Percentiles rank a stretch among this genome's conserved stretches.
phyloP scores from a whole-genome alignment of 805 yeast species.

The Myxozyma melibiosi region DNA sequence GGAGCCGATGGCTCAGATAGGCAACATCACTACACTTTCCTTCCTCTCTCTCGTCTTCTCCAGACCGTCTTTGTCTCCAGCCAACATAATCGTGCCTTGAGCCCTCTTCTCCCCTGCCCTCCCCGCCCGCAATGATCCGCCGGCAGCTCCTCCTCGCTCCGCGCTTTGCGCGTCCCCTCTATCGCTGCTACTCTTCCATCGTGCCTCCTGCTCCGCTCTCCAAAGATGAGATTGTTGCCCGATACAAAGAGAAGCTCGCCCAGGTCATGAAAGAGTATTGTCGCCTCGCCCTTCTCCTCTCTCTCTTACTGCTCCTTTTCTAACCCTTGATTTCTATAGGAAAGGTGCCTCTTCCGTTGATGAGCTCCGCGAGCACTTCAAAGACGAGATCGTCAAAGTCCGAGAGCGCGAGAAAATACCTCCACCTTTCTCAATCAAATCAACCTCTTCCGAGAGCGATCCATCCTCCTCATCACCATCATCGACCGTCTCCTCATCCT shows the following conservation, averaged over 20 bases:
- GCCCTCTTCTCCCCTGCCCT: too few relatives aligned
- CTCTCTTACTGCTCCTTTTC: too few relatives aligned
- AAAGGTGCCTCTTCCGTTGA: slow-evolving; percentile 53
- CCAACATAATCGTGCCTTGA: too few relatives aligned
- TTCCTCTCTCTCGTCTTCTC: too few relatives aligned
- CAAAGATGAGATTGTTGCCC: slow-evolving; percentile 40
- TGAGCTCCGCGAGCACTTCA: slow-evolving; percentile 62
- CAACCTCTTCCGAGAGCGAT: too few relatives aligned
- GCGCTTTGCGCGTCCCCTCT: not conserved
- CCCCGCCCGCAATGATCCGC: too few relatives aligned
- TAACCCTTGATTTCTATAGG: not conserved
- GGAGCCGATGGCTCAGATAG: too few relatives aligned
- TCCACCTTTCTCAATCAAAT: too few relatives aligned
- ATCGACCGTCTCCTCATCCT: slow-evolving; percentile 30
- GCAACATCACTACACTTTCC: too few relatives aligned
- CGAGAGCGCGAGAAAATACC: slow-evolving; percentile 50
- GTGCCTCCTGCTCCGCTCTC: slow-evolving; percentile 2
- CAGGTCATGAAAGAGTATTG: slow-evolving; percentile 35
- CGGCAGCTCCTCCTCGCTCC: too few relatives aligned
- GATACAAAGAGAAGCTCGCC: slow-evolving; percentile 49
- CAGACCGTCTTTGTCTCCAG: too few relatives aligned
- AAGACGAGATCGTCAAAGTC: slow-evolving; percentile 59
- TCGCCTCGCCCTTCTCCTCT: not conserved
- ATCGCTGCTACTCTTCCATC: not conserved
- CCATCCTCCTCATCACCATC: too few relatives aligned